These are phyloP conservation scores for Termitomyces sp. DNA, from an alignment of 768 basidiomycete genomes.

Conservation along the genomic window DNA sequence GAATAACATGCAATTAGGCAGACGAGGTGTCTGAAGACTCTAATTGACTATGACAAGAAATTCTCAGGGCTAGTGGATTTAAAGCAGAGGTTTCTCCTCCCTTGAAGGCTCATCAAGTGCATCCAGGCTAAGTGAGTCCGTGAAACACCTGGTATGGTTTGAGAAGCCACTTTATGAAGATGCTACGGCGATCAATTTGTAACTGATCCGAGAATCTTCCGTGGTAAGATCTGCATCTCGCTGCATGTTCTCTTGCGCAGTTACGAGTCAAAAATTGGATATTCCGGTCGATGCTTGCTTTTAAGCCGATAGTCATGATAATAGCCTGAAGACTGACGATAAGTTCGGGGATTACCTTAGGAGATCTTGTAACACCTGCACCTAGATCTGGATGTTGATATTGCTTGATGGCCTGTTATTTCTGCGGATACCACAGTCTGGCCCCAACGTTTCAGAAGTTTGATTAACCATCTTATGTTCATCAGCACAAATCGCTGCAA, in stretches of 20 bases:
- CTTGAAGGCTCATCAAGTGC: too few species aligned
- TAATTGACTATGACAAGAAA: background rate
- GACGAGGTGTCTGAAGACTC: background rate
- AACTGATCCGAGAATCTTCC: background rate
- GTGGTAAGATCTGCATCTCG: background rate
- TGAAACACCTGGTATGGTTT: background rate
- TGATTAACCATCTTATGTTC: background rate
- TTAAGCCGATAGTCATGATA: too few species aligned
- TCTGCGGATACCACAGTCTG: background rate
- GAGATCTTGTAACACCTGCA: background rate
- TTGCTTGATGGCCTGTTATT: background rate
- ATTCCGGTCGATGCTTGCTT: background rate
- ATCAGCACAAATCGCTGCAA: background rate
- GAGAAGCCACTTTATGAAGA: too few species aligned
- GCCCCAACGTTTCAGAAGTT: background rate
- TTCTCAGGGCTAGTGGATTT: background rate
- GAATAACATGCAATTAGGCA: too few species aligned
- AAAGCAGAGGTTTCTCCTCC: background rate
- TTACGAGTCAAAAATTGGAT: background rate
- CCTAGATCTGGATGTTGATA: background rate
- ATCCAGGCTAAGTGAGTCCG: background rate
- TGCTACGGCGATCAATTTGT: background rate
- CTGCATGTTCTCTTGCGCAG: background rate
- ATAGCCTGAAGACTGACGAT: background rate
- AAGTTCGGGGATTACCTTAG: background rate